phyloP scores from a whole-genome alignment of 495 filamentous ascomycete species.

The Penicillium daleae region DNA sequence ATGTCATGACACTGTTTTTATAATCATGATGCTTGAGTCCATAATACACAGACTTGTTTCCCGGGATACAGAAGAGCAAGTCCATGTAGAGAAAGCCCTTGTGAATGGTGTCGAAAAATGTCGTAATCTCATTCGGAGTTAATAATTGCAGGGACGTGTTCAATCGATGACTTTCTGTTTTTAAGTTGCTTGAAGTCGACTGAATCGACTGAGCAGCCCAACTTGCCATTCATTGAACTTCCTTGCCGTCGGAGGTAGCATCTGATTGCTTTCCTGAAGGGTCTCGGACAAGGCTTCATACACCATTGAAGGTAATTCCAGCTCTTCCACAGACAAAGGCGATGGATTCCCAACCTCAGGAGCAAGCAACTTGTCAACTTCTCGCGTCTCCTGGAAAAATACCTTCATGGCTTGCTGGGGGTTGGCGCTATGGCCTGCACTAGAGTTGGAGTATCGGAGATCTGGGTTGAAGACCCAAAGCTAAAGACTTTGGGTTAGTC shows the following conservation, averaged over 20 bases:
- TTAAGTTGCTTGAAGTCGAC: constrained; percentile 13
- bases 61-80: neutral
- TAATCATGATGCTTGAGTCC: neutral
- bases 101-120: neutral
- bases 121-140: neutral
- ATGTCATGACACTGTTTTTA: neutral
- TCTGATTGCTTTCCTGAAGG: constrained; percentile 52
- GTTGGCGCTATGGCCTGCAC: constrained; percentile 31
- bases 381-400: constrained; percentile 56
- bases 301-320: constrained; percentile 58
- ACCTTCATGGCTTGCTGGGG: constrained; percentile 66
- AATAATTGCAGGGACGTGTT: neutral
- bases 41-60: neutral
- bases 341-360: constrained; percentile 45
- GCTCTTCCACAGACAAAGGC: constrained; percentile 63
- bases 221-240: constrained; percentile 68
- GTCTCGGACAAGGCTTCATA: constrained; percentile 46
- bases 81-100: neutral
- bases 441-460: constrained; percentile 63
- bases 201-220: constrained; percentile 58
- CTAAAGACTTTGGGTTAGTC: constrained; percentile 34
- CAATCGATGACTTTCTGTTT: neutral
- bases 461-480: constrained; percentile 75
- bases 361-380: constrained; percentile 59
- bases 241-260: constrained; percentile 60